Conservation (phyloP, 2,329 filamentous ascomycete species). For the Penicillium sp. region DNA sequence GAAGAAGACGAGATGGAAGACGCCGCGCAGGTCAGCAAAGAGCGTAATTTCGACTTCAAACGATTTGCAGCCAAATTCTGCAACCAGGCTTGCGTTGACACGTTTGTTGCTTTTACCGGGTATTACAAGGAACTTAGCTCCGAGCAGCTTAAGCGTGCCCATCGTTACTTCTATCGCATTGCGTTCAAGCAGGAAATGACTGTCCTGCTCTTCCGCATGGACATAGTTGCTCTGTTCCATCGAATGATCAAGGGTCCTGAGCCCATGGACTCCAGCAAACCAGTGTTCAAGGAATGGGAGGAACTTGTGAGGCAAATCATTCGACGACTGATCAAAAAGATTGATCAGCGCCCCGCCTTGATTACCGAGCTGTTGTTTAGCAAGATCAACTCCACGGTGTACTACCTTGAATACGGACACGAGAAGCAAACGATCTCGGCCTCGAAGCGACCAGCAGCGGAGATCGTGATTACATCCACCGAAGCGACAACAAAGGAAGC, state of each 20-base stretch:
- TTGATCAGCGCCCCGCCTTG: conserved; percentile 81
- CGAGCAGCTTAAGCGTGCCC: conserved; percentile 83
- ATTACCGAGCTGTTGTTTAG: conserved; percentile 93
- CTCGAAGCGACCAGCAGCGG: conserved; percentile 71
- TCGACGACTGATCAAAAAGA: conserved; percentile 76
- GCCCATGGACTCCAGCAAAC: conserved; percentile 65
- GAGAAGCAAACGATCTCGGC: conserved; percentile 72
- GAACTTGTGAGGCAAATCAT: conserved; percentile 84
- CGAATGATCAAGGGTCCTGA: conserved; percentile 89
- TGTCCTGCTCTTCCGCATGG: conserved; percentile 84
- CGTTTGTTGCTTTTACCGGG: conserved; percentile 76
- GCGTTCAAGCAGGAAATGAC: conserved; percentile 94
- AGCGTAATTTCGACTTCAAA: conserved; percentile 92
- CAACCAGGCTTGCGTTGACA: conserved; percentile 82
- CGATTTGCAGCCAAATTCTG: conserved; percentile 80
- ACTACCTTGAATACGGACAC: conserved; percentile 87
- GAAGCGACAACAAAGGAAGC: conserved; percentile 63
- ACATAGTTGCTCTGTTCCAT: conserved; percentile 85
- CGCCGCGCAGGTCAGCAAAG: conserved; percentile 70
- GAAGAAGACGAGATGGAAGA: conserved; percentile 73
- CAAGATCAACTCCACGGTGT: conserved; percentile 79
- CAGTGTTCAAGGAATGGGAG: conserved; percentile 85
- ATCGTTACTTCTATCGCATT: conserved; percentile 90
- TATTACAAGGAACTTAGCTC: conserved; percentile 79
- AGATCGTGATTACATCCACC: conserved; percentile 77